Evolutionary conservation across 192 early-diverging fungal genomes (phyloP), one percentile per base, ranked within the genome.

Genomic region (Geranomyces variabilis): DNA sequence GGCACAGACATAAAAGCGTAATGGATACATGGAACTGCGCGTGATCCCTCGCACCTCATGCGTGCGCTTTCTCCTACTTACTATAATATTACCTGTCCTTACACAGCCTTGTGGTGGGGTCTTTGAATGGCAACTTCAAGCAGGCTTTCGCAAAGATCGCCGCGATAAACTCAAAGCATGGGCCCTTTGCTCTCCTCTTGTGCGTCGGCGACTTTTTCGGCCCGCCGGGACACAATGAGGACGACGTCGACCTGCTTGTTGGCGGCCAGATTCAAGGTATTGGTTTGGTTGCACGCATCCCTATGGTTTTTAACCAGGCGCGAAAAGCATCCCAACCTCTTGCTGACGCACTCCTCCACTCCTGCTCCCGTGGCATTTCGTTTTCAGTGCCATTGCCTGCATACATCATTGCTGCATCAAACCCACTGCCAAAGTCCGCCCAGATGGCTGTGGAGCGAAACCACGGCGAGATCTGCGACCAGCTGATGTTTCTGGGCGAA

Each of bases 111-210:
- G 91, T 89, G 1, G 86, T 87, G 10, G 93, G 93, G 12, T 87
- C 92, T 15, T 85, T 90, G 6, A 89, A 92, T 66, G 91, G 93
- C 45, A 78, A 86, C 47, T 83, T 94, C 30, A 62, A 73, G 22
- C 83, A 84, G 24, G 84, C 90, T 28, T 91, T 94, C 49, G 62
- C 80, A 19, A 94, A 94, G 73, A 81, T 92, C 67, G 84, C 80
- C n/a, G 83, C 86, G 9, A 87, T 94, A 65, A 84, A 94, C 70
- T 63, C 75, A 8, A 95, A 94, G 74, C 84, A 92, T 67, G 94
- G 94, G 0, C 95, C 95, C 8, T 97, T 97, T 71, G 91, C 93
- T 33, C 69, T 94, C 28, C 75, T 93, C 26, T 81, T 97, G 7
- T 88, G 91, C 43, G 82, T 86, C 0, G 95, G 95, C 19, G 92